Conservation (phyloP, 2,329 filamentous ascomycete species). For the Cordyceps cicadae region DNA sequence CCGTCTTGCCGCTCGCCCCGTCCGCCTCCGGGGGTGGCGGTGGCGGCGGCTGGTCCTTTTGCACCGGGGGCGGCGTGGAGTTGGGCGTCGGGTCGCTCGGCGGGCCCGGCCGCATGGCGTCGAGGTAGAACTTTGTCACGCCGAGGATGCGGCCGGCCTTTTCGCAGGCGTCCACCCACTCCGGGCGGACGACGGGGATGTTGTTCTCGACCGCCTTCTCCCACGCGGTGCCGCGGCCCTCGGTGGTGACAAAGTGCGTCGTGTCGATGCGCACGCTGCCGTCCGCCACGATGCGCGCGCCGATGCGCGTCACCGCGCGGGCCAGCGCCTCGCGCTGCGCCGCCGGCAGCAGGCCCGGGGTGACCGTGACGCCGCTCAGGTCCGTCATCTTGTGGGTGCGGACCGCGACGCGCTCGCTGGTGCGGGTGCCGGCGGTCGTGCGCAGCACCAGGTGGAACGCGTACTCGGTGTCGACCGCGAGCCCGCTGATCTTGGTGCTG, state of each 20-base stretch:
- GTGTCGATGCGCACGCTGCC: slow-evolving; percentile 92
- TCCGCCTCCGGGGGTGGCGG: slow-evolving; percentile 15
- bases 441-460: slow-evolving; percentile 86
- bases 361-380: slow-evolving; percentile 82
- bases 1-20: slow-evolving; percentile 17
- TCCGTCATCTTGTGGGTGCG: slow-evolving; percentile 99
- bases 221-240: slow-evolving; percentile 82
- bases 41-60: slow-evolving; percentile 27
- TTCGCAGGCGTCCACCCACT: slow-evolving; percentile 97
- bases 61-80: slow-evolving; percentile 20
- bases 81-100: slow-evolving; percentile 26
- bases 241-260: slow-evolving; percentile 95
- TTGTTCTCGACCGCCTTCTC: slow-evolving; percentile 97
- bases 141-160: slow-evolving; percentile 85
- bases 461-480: slow-evolving; percentile 96
- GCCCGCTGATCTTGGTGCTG: slow-evolving; percentile 91
- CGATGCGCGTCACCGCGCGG: slow-evolving; percentile 75
- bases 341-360: slow-evolving; percentile 74
- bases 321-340: slow-evolving; percentile 64
- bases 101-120: slow-evolving; percentile 54
- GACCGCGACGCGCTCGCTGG: slow-evolving; percentile 74
- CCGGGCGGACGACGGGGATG: slow-evolving; percentile 90
- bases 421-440: slow-evolving; percentile 81
- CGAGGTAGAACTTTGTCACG: slow-evolving; percentile 91
- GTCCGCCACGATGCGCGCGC: slow-evolving; percentile 66